Base-by-base conservation (phyloP, 805 yeast species). In the Saccharomycopsis olivae region DNA sequence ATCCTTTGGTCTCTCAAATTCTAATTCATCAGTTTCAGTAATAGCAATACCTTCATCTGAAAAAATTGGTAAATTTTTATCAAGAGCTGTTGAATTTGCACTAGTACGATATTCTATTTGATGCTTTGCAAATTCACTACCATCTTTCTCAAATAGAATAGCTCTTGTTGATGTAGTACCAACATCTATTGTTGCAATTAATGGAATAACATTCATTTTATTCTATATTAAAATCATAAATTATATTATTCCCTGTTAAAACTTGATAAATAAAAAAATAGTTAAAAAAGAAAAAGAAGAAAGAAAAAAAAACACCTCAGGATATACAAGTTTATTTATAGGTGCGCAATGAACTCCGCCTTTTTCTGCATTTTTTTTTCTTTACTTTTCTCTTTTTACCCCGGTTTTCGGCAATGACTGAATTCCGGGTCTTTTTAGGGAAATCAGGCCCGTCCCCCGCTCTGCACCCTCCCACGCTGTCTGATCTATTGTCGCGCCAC, bases 101-200 rank as follows among this genome's bases (percentile, higher is more conserved):
- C 84, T 71, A 4, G 92, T 80, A 33, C 83, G 71, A 58, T 87
- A 82, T 58, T 87, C 96, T 45, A 86, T 83, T 62, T 88, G 96
- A 58, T 84, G 89, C 49, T 81, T 82, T 39, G 94, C 86, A 19
- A 87, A 67, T 48, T 88, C 95, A 47, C 68, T 66, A 32, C 95
- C 95, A 31, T 65, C 64, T 47, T 70, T 69, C 52, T 75, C 66
- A 62, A 88, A 89, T 36, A 86, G 67, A 44, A 88, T 88, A 31
- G 83, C 88, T 51, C 97, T 70, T 17, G 95, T 83, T 16, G 95
- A 83, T 2, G 95, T 87, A 20, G 96, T 87, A 29, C 96, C 96
- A 35, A 78, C 84, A 58, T 86, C 96, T 32, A 86, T 76, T 41
- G 94, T 73, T 13, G 84, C 87, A 36, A 84, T 56, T 31, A 67